Base-by-base conservation (phyloP, 495 filamentous ascomycete genomes). In the Elasticomyces elasticus region DNA sequence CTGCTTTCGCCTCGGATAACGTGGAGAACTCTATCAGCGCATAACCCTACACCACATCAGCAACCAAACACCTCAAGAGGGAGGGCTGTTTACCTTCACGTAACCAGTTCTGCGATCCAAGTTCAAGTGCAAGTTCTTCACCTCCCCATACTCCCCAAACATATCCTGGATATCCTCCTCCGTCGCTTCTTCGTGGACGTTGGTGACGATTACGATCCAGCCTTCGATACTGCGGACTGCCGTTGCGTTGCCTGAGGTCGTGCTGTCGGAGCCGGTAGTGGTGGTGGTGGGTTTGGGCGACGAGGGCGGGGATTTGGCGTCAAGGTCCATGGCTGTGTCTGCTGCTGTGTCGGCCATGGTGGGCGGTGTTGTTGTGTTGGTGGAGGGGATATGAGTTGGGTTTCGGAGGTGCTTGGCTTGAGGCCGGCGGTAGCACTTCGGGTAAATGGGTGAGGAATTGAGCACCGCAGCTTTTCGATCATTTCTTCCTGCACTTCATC, bases 51-150 rank as follows among this genome's bases (percentile, higher is more conserved):
- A 49, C 17, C 25, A 5, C 35, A 15, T 40, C 35, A 64, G 49
- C 31, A 24, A 30, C 26, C 25, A 22, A 22, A 6, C 37, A 9
- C n/a, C 41, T 17, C 35, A n/a, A n/a, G n/a, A n/a, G n/a, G n/a
- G n/a, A n/a, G n/a, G n/a, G n/a, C n/a, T n/a, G n/a, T n/a, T n/a
- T 68, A 91, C 92, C 87, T 97, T 99, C 56, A 96, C 94, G 66
- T 97, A 99, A 69, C 94, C 94, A 22, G 88, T 95, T 65, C 94
- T 77, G 42, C 94, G 80, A 70, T 99, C 94, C 51, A 99, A 74
- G 65, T 95, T 96, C 65, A 99, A 69, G 62, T 92, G 90, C 67
- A 97, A 72, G 66, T 97, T 97, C 80, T 95, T 94, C 66, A 99
- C 95, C 71, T 95, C 89, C 55, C 94, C 94, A 66, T 82, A 95